Evolutionary conservation across 2,329 filamentous ascomycete genomes (phyloP), one percentile per base, ranked within the genome.

Genomic region (Penicillium sp.): DNA sequence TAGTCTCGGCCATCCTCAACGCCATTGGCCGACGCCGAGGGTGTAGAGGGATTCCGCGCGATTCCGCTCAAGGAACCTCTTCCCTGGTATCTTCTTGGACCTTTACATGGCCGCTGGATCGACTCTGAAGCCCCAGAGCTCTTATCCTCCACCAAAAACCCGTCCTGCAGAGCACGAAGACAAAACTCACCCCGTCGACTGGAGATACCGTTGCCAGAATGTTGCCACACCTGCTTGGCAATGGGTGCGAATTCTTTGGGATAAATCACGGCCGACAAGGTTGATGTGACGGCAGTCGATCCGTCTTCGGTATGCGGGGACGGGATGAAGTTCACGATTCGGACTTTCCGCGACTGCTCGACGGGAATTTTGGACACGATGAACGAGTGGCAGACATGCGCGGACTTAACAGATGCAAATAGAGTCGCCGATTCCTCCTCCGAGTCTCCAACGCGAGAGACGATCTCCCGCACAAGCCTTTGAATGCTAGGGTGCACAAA

Each of bases 211-310:
- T 95, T 91, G 18, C 93, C 93, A 0, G 88, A 87, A 69, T 98
- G 93, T 68, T 97, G 93, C 93, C 93, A 98, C 64, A 95, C 96
- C 62, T 90, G 82, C 69, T 96, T 97, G n/a, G 89, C 88, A 51
- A 87, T 70, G 4, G 81, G 72, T 60, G 86, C 91, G 15, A 82
- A 72, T 10, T 83, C 80, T 40, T 79, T 75, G 0, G 84, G 81
- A 60, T 86, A 89, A 37, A 97, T 66, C 3, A 95, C 83, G 23
- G 83, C 84, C 1, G 81, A 87, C 20, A 91, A 74, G 8, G 78
- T 75, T 0, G 86, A 84, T 2, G 74, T 72, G 25, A 87, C 69
- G 32, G 77, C 74, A 40, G 69, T 72, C n/a, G 75, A 29, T 8
- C 76, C 73, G 57, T 85, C 78, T 27, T 90, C 47, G 91, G 78